Conservation (phyloP, 805 yeast species). For the Grigorovia transvaalensis region DNA sequence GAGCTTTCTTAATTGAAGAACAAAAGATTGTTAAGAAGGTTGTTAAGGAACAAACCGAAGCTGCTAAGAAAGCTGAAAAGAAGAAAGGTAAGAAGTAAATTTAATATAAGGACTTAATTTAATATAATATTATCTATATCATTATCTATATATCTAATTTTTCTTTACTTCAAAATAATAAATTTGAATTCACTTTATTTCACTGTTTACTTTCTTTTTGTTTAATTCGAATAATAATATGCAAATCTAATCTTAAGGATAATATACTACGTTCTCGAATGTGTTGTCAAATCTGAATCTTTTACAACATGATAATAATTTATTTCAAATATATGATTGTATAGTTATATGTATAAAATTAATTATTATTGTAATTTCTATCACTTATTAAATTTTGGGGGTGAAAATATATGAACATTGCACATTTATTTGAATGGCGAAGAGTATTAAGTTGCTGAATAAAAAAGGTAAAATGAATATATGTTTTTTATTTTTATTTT, state of each 20-base stretch:
- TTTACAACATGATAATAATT: neutral
- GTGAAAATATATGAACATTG: neutral
- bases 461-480: neutral
- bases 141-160: neutral
- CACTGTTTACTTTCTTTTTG: neutral
- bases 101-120: neutral
- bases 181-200: neutral
- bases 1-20: conserved; percentile 99
- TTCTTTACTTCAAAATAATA: neutral
- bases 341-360: neutral
- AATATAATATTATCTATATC: neutral
- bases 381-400: neutral
- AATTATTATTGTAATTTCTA: neutral
- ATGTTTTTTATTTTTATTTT: neutral
- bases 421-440: neutral
- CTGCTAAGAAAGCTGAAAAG: conserved; percentile 57
- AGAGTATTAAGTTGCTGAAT: neutral
- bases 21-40: conserved; percentile 99
- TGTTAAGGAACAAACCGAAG: conserved; percentile 88
- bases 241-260: too few species aligned
- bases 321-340: neutral
- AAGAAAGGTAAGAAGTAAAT: conserved; percentile 10
- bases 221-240: too few species aligned
- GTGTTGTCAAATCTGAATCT: too few species aligned
- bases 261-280: too few species aligned